Base-by-base conservation (phyloP, 495 filamentous ascomycete species). In the Xanthoparmelia taractica region DNA sequence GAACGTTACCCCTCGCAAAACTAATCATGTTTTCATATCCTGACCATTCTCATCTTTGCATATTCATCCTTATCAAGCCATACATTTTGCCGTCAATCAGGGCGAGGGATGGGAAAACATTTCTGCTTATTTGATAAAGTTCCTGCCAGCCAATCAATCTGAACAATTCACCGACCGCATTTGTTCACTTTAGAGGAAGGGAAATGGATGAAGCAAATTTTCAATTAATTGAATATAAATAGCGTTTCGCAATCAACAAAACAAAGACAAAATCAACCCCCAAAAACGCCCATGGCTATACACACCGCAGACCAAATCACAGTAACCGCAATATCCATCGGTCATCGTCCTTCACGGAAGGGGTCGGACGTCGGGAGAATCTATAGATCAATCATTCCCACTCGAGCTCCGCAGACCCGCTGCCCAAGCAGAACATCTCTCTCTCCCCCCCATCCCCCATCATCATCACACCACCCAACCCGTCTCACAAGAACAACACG, bases 391-490 rank as follows among this genome's bases (percentile, higher is more conserved):
- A 50, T 29, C 47, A 4, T 31, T 33, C 50, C 17, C 50, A 54
- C 50, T 33, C 29, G 50, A 54, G 15, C 50, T 54, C 50, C 17
- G 50, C 50, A 54, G 50, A 33, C 50, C 50, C 50, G 50, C 50
- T 54, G 50, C 50, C 33, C 4, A 23, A 54, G 50, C 50, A 34
- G 50, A 33, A 54, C 50, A n/a, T 8, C 33, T n/a, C 50, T 2
- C 18, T 15, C 50, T 8, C 25, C 48, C 48, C n/a, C n/a, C n/a
- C n/a, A n/a, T n/a, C n/a, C n/a, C n/a, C n/a, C n/a, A n/a, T 12
- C 6, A 29, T 18, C 20, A 23, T 7, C 50, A 4, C 50, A 8
- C 50, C 1, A 34, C 17, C 47, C 11, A 4, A 29, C 48, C 3
- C 50, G 20, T 33, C 8, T 54, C 50, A 54, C 50, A 54, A 54